Evolutionary conservation across 306 rosid genomes (phyloP).

Genomic region (Ziziphus jujuba): DNA sequence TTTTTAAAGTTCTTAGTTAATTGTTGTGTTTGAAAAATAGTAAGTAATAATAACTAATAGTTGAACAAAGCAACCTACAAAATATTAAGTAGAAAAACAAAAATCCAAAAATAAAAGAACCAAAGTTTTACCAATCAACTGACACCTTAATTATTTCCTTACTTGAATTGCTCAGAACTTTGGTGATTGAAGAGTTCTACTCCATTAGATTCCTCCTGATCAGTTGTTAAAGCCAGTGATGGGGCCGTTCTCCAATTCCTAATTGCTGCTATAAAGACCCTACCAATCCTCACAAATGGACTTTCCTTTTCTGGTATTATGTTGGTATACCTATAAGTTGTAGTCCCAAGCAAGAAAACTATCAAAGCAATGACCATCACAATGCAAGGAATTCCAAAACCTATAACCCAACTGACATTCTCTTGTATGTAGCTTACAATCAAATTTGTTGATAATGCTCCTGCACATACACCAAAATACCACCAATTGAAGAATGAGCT

Average conservation of each 20-base stretch:
- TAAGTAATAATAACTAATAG: too few species aligned
- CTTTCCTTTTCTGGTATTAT: constrained; percentile 23
- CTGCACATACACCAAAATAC: constrained; percentile 53
- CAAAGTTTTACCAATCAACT: constrained; percentile 15
- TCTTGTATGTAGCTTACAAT: constrained; percentile 52
- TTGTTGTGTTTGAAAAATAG: too few species aligned
- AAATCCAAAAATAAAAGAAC: neutral
- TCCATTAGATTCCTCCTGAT: constrained; percentile 34
- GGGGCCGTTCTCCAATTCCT: constrained; percentile 29
- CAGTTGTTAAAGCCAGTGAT: constrained; percentile 17
- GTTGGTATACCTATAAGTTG: constrained; percentile 26
- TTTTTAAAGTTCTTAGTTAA: too few species aligned
- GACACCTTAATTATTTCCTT: neutral
- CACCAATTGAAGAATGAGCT: constrained; percentile 90
- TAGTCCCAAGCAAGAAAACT: constrained; percentile 30
- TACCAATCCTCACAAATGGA: constrained; percentile 44
- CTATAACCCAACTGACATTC: constrained; percentile 37
- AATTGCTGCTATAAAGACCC: constrained; percentile 39
- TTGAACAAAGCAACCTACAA: too few species aligned
- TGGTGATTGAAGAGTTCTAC: constrained; percentile 23
- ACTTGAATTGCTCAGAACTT: constrained; percentile 37
- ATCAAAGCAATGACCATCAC: constrained; percentile 24
- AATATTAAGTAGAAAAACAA: neutral
- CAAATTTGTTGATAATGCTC: constrained; percentile 27
- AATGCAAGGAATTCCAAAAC: constrained; percentile 39